Evolutionary conservation across 1,284 basidiomycete genomes (phyloP).

Genomic region (Fomitopsis schrenkii): DNA sequence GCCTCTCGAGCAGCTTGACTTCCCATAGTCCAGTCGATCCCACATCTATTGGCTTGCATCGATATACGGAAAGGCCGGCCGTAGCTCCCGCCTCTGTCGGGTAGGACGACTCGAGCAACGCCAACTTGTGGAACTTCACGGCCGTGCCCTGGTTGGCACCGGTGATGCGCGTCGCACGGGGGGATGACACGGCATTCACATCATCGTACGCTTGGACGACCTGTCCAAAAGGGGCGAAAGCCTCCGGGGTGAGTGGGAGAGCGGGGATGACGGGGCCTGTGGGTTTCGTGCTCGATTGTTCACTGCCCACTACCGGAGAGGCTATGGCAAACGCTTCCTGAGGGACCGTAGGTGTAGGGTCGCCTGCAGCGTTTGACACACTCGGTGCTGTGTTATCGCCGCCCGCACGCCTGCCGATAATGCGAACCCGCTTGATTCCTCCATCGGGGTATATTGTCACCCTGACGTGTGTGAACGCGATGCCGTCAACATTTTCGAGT

Average conservation of each 20-base stretch:
- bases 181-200: conserved; percentile 51
- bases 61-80: conserved; percentile 68
- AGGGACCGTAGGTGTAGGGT: not conserved
- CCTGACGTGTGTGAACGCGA: conserved; percentile 79
- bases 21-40: conserved; percentile 43
- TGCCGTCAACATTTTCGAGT: conserved; percentile 58
- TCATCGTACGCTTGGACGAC: conserved; percentile 83
- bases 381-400: not conserved
- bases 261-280: conserved; percentile 48
- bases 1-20: conserved; percentile 68
- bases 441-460: conserved; percentile 94
- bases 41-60: conserved; percentile 59
- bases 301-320: not conserved
- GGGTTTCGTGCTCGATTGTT: not conserved
- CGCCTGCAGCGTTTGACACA: not conserved
- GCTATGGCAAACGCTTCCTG: conserved; percentile 4
- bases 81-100: conserved; percentile 50
- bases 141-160: conserved; percentile 87
- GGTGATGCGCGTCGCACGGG: conserved; percentile 64
- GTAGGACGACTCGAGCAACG: conserved; percentile 64
- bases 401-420: conserved; percentile 59
- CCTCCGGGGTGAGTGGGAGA: conserved; percentile 77
- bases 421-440: conserved; percentile 87
- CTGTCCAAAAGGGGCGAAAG: conserved; percentile 79
- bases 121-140: conserved; percentile 85